Evolutionary conservation across 192 early-diverging fungal species (phyloP).

Genomic region (Allomyces macrogynus): DNA sequence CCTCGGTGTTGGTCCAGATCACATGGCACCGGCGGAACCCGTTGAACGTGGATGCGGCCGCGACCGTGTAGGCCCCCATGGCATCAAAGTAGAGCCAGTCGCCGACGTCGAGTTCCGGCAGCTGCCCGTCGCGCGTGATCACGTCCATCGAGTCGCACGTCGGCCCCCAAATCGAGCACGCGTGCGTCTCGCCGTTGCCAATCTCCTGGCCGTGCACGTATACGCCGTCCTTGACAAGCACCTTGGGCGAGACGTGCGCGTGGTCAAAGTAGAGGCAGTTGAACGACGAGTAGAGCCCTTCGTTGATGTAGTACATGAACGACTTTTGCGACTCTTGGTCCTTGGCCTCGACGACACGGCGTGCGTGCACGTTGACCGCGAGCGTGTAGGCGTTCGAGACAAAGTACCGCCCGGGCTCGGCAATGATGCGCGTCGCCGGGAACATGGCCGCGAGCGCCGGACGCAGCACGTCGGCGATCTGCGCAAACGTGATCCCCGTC

Average conservation of each 20-base stretch:
- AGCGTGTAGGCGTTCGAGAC: slow-evolving; percentile 83
- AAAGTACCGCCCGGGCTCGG: slow-evolving; percentile 95
- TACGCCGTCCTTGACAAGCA: slow-evolving; percentile 29
- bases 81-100: slow-evolving; percentile 89
- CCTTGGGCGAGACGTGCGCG: slow-evolving; percentile 45
- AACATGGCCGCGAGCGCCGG: slow-evolving; percentile 62
- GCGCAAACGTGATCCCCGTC: slow-evolving; percentile 61
- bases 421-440: slow-evolving; percentile 68
- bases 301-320: slow-evolving; percentile 87
- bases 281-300: slow-evolving; percentile 94
- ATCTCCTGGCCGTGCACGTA: slow-evolving; percentile 11
- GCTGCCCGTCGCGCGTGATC: slow-evolving; percentile 35
- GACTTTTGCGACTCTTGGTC: slow-evolving; percentile 2
- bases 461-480: slow-evolving; percentile 56
- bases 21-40: slow-evolving; percentile 68
- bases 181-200: slow-evolving; percentile 15
- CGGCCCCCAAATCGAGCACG: slow-evolving; percentile 80
- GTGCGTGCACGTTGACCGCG: slow-evolving; percentile 79
- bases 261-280: slow-evolving; percentile 99
- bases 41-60: slow-evolving; percentile 71
- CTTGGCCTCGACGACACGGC: slow-evolving; percentile 48
- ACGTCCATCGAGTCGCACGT: slow-evolving; percentile 99
- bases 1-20: slow-evolving; percentile 65
- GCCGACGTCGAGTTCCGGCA: slow-evolving; percentile 74
- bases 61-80: slow-evolving; percentile 96